phyloP scores from a whole-genome alignment of 805 yeast genomes.

The Wickerhamomyces alni region DNA sequence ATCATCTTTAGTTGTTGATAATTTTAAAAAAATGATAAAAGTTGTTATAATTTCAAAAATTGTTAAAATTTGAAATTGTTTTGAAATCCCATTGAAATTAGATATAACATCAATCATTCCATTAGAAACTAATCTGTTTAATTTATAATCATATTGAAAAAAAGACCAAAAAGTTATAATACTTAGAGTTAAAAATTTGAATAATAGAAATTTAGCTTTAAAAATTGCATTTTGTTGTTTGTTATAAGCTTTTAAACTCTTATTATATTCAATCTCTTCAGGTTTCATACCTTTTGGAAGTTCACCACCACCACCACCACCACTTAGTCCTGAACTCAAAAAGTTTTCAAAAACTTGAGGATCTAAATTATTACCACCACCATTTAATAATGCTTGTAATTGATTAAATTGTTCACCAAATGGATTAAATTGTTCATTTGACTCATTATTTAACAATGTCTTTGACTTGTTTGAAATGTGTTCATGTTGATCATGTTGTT shows the following conservation, averaged over 20 bases:
- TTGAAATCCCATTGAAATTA: not conserved
- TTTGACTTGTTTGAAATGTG: no score
- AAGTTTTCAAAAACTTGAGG: conserved; percentile 2
- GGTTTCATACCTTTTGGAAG: not conserved
- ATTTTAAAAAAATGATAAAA: conserved; percentile 10
- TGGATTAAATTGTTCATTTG: not conserved
- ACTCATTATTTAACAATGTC: not conserved
- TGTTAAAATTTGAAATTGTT: conserved; percentile 13
- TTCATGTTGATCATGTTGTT: conserved; percentile 8
- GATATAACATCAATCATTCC: not conserved
- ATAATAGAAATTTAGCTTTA: conserved; percentile 18
- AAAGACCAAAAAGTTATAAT: conserved; percentile 5
- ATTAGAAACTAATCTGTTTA: not conserved
- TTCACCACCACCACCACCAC: not conserved
- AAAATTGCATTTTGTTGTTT: conserved; percentile 16
- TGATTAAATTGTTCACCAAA: not conserved
- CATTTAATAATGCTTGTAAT: not conserved
- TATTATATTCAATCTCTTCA: conserved; percentile 5
- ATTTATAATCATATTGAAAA: not conserved
- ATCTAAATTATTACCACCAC: no score
- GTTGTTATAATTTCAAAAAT: conserved; percentile 18
- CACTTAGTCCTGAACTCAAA: conserved; percentile 2
- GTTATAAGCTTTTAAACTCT: conserved; percentile 8
- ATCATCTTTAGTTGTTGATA: conserved; percentile 8
- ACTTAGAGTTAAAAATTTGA: conserved; percentile 6